phyloP scores from a whole-genome alignment of 441 rosid species.

The Populus trichocarpa region DNA sequence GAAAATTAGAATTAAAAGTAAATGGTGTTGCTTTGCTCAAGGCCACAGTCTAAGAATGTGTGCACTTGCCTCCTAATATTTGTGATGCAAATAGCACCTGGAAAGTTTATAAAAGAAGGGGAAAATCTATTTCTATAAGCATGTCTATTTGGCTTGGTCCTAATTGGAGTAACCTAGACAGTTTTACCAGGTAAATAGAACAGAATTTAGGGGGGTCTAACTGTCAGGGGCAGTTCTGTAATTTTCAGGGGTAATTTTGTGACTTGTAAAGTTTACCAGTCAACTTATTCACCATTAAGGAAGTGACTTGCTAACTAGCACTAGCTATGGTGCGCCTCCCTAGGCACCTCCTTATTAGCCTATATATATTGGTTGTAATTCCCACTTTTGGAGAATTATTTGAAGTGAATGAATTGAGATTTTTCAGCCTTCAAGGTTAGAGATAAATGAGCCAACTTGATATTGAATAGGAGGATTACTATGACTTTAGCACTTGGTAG shows the following conservation, averaged over 20 bases:
- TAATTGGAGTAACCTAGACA: background rate
- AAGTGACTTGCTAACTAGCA: background rate
- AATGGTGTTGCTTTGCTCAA: conserved; percentile 4
- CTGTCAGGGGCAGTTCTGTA: background rate
- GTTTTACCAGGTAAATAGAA: background rate
- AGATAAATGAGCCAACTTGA: background rate
- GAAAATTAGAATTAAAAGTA: background rate
- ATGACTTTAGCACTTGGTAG: background rate
- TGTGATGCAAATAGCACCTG: background rate
- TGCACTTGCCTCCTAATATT: background rate
- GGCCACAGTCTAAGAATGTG: background rate
- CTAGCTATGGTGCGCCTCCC: background rate
- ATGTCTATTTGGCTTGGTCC: background rate
- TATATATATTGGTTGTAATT: background rate
- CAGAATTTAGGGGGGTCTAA: background rate
- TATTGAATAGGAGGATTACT: background rate
- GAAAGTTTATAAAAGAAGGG: background rate
- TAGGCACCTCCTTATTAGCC: background rate
- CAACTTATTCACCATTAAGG: background rate
- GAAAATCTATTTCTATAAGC: background rate
- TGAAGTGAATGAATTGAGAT: background rate
- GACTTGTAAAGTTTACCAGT: background rate
- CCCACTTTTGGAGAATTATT: background rate
- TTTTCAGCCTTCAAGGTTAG: background rate
- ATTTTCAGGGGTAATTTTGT: background rate